Evolutionary conservation across 768 basidiomycete genomes (phyloP).

Genomic region (Lactifluus volemus): DNA sequence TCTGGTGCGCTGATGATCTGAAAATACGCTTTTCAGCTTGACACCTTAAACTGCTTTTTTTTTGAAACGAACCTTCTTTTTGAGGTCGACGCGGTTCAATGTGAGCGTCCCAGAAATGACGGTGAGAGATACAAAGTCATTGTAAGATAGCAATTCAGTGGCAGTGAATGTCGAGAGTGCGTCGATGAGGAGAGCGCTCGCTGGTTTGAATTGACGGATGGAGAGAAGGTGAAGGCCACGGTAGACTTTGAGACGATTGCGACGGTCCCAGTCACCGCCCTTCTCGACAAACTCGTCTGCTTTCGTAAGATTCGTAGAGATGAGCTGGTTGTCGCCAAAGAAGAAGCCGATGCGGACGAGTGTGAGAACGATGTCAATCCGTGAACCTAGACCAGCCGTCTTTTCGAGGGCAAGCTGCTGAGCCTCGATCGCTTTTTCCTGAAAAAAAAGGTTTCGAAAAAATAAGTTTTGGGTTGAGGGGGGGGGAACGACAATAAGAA

Average conservation of each 20-base stretch:
- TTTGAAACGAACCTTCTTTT: constrained; percentile 61
- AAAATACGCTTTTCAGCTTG: neutral
- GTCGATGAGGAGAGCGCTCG: constrained; percentile 79
- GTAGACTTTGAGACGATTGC: constrained; percentile 96
- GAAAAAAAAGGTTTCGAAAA: neutral
- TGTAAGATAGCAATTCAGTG: constrained; percentile 78
- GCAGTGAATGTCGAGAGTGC: constrained; percentile 93
- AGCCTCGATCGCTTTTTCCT: constrained; percentile 79
- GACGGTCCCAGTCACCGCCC: constrained; percentile 97
- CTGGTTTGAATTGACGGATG: constrained; percentile 86
- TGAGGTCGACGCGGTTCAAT: constrained; percentile 75
- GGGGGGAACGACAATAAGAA: neutral
- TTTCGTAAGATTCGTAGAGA: constrained; percentile 61
- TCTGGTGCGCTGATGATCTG: constrained; percentile 84
- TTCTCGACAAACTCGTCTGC: constrained; percentile 89
- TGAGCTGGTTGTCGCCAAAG: constrained; percentile 68
- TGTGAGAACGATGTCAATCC: constrained; percentile 88
- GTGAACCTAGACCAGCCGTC: constrained; percentile 84
- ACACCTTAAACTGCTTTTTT: neutral
- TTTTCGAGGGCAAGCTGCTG: constrained; percentile 82
- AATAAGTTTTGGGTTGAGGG: no score
- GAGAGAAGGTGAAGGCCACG: constrained; percentile 76
- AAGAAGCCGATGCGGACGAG: constrained; percentile 88
- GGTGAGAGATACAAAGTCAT: constrained; percentile 81
- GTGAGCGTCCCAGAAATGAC: constrained; percentile 73